Evolutionary conservation across 805 yeast genomes (phyloP), one percentile per base, ranked within the genome.

Genomic region (Candida hispaniensis): DNA sequence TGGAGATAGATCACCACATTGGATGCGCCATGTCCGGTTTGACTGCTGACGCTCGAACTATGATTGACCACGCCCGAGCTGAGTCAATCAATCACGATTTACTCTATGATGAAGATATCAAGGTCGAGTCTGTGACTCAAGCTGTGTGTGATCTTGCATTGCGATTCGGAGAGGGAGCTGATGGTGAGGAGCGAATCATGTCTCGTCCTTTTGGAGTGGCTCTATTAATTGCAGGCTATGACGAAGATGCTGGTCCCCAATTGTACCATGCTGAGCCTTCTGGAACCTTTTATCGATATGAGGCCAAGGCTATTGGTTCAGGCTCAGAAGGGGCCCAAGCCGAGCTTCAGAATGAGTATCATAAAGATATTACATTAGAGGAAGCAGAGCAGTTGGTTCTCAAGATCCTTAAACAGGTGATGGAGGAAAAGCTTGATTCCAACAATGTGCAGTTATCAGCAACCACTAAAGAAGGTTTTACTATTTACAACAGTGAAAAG

Each of bases 191-290:
- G 58, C 71, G 93, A 55, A 67, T 79, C 45, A 80, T 91, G 99
- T 83, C 95, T 4, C 75, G 99, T 63, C 99, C 99, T 8, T 91
- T 91, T 58, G 99, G 99, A 55, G 99, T 91, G 32, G 99, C 99
- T 2, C 63, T 91, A 46, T 69, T 91, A 50, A 79, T 91, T 52
- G 98, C 97, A 4, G 99, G 99, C 33, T 69, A 75, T 48, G 98
- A 91, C 61, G 93, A 82, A 48, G 77, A 82, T 51, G 28, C 23
- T 18, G 98, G 98, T 1, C 94, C 95, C 29, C 98, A 91, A 59
- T 69, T 91, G 48, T 61, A 81, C 56, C 96, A 91, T 57, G 94
- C 97, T n/a, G 99, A 91, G 61, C 98, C 99, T 23, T 81, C 94
- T 9, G 99, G 99, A 41, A 91, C 99, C 1, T 91, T 85, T 50